These are phyloP conservation scores for Chlamydomonas sp. DNA, from an alignment of 139 green algal genomes.

Conservation along the genomic window DNA sequence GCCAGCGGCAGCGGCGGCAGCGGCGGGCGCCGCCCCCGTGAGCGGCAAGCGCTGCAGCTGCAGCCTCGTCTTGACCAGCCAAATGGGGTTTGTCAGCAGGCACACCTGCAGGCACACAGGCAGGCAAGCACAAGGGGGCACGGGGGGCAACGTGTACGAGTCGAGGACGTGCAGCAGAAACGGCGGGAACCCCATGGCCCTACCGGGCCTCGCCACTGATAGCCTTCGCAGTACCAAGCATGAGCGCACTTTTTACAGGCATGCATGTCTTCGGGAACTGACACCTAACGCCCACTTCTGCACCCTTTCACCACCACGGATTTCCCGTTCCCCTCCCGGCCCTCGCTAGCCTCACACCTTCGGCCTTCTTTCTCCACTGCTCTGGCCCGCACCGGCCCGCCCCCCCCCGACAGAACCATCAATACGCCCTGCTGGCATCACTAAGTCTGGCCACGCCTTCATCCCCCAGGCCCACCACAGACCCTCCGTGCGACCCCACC, in stretches of 20 bases:
- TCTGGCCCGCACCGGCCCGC: not conserved
- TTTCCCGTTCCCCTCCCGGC: no score
- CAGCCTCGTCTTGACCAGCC: slow-evolving; percentile 94
- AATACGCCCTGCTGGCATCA: no score
- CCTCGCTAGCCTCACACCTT: no score
- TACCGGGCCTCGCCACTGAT: no score
- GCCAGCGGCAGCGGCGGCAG: not conserved
- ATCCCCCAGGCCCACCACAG: not conserved
- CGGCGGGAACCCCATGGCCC: no score
- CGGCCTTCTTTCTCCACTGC: not conserved
- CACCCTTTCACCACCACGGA: no score
- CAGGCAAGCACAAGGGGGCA: not conserved
- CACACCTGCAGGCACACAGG: slow-evolving; percentile 68
- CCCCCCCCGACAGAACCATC: not conserved
- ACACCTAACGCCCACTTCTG: no score
- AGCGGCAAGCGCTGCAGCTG: slow-evolving; percentile 79
- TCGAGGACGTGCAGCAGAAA: no score
- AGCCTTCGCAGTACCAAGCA: no score
- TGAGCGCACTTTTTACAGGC: no score
- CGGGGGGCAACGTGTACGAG: not conserved
- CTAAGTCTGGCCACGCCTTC: not conserved
- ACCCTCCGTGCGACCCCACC: not conserved
- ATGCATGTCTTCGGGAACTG: no score
- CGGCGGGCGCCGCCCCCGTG: not conserved
- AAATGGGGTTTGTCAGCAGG: slow-evolving; percentile 92